A percentile compares a stretch with the other conserved stretches of the same genome.
These are phyloP conservation scores for Metschnikowia borealis DNA, from an alignment of 805 yeast species.

Conservation along the genomic window DNA sequence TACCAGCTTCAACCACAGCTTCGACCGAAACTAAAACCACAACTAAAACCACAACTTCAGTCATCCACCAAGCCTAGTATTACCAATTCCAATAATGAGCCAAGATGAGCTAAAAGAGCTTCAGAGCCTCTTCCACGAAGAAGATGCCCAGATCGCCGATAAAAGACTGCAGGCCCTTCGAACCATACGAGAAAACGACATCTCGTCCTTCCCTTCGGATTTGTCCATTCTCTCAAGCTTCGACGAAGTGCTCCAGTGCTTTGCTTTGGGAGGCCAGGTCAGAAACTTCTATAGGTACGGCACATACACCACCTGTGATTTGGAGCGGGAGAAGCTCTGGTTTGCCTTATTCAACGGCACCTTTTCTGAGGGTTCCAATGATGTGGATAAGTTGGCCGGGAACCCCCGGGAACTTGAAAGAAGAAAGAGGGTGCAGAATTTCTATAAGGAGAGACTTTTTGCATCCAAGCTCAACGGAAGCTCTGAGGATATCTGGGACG, in stretches of 20 bases:
- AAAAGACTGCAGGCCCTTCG: conserved; percentile 13
- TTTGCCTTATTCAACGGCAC: conserved; percentile 66
- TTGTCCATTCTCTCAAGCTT: conserved; percentile 62
- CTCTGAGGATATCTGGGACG: conserved; percentile 83
- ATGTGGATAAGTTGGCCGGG: conserved; percentile 27
- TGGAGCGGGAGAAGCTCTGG: conserved; percentile 69
- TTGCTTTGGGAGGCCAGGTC: conserved; percentile 86
- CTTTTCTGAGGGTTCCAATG: conserved; percentile 20
- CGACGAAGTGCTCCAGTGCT: conserved; percentile 82
- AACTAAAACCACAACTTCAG: background rate
- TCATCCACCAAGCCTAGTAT: background rate
- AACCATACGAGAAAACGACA: conserved; percentile 15
- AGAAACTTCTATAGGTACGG: conserved; percentile 84
- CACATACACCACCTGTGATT: conserved; percentile 64
- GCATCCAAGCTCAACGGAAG: conserved; percentile 64
- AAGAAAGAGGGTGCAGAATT: conserved; percentile 55
- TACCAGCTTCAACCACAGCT: too few relatives aligned
- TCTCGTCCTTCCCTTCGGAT: conserved; percentile 29
- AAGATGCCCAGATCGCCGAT: conserved; percentile 13
- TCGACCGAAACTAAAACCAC: too few relatives aligned
- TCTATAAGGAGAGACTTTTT: conserved; percentile 59
- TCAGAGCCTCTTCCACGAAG: conserved; percentile 10
- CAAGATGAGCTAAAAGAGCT: conserved; percentile 13
- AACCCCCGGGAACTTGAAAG: conserved; percentile 49
- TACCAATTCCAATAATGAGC: background rate